A percentile compares a stretch with the other conserved stretches of the same genome.
Evolutionary conservation across 208 protist genomes (phyloP).

Genomic region (Tritrichomonas musculus): DNA sequence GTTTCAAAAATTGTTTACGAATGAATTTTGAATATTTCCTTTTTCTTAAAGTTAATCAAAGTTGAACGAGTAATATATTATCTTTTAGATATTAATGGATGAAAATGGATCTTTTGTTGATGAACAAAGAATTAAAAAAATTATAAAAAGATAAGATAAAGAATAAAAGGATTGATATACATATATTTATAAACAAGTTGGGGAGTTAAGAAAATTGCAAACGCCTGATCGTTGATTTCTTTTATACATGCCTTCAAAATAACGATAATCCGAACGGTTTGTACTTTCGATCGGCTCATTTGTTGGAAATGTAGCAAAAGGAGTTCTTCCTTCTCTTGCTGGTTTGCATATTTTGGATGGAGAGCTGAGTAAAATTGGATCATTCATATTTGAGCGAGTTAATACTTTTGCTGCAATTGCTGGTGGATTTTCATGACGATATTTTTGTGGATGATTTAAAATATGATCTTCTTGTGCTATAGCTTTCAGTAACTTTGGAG

Average conservation of each 20-base stretch:
- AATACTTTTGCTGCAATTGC: neutral
- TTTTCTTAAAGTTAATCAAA: neutral
- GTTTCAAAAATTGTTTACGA: neutral
- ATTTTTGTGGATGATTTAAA: neutral
- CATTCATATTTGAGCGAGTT: neutral
- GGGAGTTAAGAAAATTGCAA: neutral
- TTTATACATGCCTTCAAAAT: neutral
- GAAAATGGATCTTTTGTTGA: neutral
- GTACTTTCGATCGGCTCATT: neutral
- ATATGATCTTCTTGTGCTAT: slow-evolving; percentile 3
- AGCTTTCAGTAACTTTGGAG: neutral
- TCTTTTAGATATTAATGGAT: neutral
- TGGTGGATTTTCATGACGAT: neutral
- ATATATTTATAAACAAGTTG: neutral
- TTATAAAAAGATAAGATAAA: neutral
- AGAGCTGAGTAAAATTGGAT: neutral
- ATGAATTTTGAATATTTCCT: neutral
- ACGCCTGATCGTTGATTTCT: neutral
- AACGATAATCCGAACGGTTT: neutral
- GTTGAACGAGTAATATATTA: neutral
- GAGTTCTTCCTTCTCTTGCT: neutral
- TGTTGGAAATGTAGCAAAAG: neutral
- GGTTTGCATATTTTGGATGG: neutral
- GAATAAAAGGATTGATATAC: neutral
- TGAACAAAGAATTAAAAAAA: neutral